phyloP scores from a whole-genome alignment of 345 rosid species.

The Pugionium cornutum region DNA sequence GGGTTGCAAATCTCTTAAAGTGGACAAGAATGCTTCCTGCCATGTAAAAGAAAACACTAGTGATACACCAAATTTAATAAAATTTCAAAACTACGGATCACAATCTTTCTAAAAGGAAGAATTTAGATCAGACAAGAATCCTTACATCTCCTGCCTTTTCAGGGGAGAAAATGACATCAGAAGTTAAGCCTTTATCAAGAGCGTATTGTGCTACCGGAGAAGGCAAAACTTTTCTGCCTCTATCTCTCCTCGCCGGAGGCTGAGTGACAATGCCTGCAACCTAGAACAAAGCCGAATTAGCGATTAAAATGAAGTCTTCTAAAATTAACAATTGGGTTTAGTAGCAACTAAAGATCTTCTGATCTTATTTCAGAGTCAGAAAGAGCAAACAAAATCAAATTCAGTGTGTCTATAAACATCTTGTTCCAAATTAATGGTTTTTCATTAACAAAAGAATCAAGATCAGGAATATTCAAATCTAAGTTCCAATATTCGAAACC shows the following conservation, averaged over 20 bases:
- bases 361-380: background rate
- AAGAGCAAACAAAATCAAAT: background rate
- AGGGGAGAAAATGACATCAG: constrained; percentile 81
- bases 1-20: constrained; percentile 74
- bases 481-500: background rate
- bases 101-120: constrained; percentile 6
- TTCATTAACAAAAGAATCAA: background rate
- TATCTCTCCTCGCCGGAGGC: constrained; percentile 76
- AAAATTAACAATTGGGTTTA: background rate
- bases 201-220: constrained; percentile 86
- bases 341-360: background rate
- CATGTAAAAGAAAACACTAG: background rate
- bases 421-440: too few relatives aligned
- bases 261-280: constrained; percentile 93
- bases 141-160: constrained; percentile 86
- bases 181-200: constrained; percentile 71
- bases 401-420: background rate
- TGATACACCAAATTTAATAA: background rate
- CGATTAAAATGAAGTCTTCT: background rate
- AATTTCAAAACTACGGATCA: background rate
- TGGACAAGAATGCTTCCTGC: constrained; percentile 71
- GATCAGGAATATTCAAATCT: background rate
- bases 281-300: constrained; percentile 43
- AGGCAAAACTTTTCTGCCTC: constrained; percentile 79
- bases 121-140: constrained; percentile 12